Evolutionary conservation across 768 basidiomycete genomes (phyloP).

Genomic region (Boletus pseudopeckii): DNA sequence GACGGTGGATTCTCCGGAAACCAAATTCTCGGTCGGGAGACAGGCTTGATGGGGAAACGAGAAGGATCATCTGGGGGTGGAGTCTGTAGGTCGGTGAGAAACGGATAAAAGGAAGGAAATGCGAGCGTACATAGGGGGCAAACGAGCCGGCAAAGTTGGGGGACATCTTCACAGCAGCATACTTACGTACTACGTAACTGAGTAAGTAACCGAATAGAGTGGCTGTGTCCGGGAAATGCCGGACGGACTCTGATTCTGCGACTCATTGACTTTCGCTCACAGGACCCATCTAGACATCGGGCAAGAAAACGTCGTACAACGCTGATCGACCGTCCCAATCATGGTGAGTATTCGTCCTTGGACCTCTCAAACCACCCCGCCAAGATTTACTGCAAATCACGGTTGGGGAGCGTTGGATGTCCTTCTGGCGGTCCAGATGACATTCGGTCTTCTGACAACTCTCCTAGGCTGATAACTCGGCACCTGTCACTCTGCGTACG

Average conservation of each 20-base stretch:
- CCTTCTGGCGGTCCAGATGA: slow-evolving; percentile 20
- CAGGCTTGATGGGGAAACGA: slow-evolving; percentile 14
- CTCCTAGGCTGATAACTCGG: slow-evolving; percentile 67
- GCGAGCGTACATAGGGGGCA: slow-evolving; percentile 52
- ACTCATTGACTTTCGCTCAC: slow-evolving; percentile 4
- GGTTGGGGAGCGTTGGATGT: slow-evolving; percentile 27
- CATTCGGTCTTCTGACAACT: slow-evolving; percentile 13
- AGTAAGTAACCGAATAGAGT: slow-evolving; percentile 8
- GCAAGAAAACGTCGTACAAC: slow-evolving; percentile 22
- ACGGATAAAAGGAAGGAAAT: not conserved
- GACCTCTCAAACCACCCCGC: not conserved
- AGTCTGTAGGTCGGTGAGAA: slow-evolving; percentile 35
- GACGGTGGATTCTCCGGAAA: slow-evolving; percentile 48
- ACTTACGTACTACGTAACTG: not conserved
- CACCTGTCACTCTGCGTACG: slow-evolving; percentile 93
- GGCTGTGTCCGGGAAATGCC: slow-evolving; percentile 43
- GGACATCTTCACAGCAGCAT: not conserved
- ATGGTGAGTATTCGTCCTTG: slow-evolving; percentile 35
- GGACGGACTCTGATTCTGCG: slow-evolving; percentile 33
- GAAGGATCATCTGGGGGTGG: slow-evolving; percentile 57
- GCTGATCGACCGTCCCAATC: slow-evolving; percentile 21
- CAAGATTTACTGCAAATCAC: slow-evolving; percentile 8
- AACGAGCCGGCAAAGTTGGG: slow-evolving; percentile 41
- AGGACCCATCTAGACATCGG: slow-evolving; percentile 28
- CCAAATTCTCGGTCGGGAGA: slow-evolving; percentile 45